Conservation (phyloP, 306 rosid species). For the Urtica urens region DNA sequence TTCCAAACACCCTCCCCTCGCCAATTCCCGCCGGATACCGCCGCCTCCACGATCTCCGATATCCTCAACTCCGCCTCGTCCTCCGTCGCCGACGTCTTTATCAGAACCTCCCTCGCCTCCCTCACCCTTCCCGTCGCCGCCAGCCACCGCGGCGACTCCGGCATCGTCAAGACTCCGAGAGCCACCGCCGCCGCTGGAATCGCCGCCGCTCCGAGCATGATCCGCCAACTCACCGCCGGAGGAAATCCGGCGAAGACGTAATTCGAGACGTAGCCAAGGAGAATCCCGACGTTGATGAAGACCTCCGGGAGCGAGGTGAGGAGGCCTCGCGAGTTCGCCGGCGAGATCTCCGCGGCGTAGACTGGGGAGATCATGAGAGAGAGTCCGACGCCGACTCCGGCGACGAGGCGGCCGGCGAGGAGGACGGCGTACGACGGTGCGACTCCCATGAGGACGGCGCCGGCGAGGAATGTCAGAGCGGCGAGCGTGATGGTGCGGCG, state of each 20-base stretch:
- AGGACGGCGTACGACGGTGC: slow-evolving; percentile 50
- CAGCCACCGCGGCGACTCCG: slow-evolving; percentile 77
- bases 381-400: slow-evolving; percentile 66
- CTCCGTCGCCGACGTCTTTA: slow-evolving; percentile 20
- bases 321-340: slow-evolving; percentile 51
- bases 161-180: slow-evolving; percentile 45
- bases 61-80: slow-evolving; percentile 50
- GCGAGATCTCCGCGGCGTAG: slow-evolving; percentile 66
- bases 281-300: slow-evolving; percentile 65
- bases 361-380: slow-evolving; percentile 74
- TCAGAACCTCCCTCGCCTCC: slow-evolving; percentile 35
- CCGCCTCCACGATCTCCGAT: slow-evolving; percentile 34
- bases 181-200: slow-evolving; percentile 46
- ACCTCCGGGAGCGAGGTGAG: slow-evolving; percentile 83
- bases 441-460: slow-evolving; percentile 58
- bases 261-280: slow-evolving; percentile 54
- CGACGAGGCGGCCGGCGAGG: slow-evolving; percentile 42
- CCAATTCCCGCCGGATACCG: slow-evolving; percentile 13
- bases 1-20: slow-evolving; percentile 50
- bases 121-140: slow-evolving; percentile 35
- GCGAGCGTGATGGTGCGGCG: slow-evolving; percentile 37
- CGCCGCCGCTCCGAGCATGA: slow-evolving; percentile 67
- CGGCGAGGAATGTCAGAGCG: slow-evolving; percentile 43
- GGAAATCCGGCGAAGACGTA: slow-evolving; percentile 43
- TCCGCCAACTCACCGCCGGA: slow-evolving; percentile 35